These are phyloP conservation scores for Ophiobolus disseminans DNA, from an alignment of 2,329 filamentous ascomycete species.

Conservation along the genomic window DNA sequence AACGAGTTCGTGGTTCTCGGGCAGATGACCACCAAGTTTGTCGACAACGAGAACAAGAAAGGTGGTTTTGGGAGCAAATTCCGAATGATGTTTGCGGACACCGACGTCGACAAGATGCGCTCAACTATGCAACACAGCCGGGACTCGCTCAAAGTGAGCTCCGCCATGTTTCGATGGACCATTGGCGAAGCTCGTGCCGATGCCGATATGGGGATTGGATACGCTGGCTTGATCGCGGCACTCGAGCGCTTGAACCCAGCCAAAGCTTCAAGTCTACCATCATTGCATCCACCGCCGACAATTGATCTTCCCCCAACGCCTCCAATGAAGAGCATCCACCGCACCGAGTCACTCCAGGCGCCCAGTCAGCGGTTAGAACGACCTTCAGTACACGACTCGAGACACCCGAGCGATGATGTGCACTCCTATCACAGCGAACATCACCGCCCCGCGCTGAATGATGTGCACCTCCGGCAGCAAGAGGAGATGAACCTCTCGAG, in stretches of 20 bases:
- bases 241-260: slow-evolving; percentile 60
- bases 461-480: slow-evolving; percentile 22
- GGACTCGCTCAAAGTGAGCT: slow-evolving; percentile 69
- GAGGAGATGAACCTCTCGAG: slow-evolving; percentile 25
- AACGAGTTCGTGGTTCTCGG: slow-evolving; percentile 69
- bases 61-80: slow-evolving; percentile 68
- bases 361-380: slow-evolving; percentile 17
- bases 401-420: slow-evolving; percentile 10
- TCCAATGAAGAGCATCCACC: slow-evolving; percentile 23
- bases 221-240: slow-evolving; percentile 70
- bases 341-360: slow-evolving; percentile 10
- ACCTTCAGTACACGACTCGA: slow-evolving; percentile 29
- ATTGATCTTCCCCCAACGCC: slow-evolving; percentile 39
- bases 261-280: slow-evolving; percentile 29
- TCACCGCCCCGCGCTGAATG: slow-evolving; percentile 14
- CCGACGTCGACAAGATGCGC: slow-evolving; percentile 67
- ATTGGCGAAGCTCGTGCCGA: slow-evolving; percentile 65
- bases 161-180: slow-evolving; percentile 70
- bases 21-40: slow-evolving; percentile 66
- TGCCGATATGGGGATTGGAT: slow-evolving; percentile 69
- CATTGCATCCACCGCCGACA: slow-evolving; percentile 34
- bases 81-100: slow-evolving; percentile 62
- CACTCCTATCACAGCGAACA: slow-evolving; percentile 19
- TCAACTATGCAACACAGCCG: slow-evolving; percentile 64
- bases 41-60: slow-evolving; percentile 67